Base-by-base conservation (phyloP, 352 stramenopile species). In the Pythium dissimile region DNA sequence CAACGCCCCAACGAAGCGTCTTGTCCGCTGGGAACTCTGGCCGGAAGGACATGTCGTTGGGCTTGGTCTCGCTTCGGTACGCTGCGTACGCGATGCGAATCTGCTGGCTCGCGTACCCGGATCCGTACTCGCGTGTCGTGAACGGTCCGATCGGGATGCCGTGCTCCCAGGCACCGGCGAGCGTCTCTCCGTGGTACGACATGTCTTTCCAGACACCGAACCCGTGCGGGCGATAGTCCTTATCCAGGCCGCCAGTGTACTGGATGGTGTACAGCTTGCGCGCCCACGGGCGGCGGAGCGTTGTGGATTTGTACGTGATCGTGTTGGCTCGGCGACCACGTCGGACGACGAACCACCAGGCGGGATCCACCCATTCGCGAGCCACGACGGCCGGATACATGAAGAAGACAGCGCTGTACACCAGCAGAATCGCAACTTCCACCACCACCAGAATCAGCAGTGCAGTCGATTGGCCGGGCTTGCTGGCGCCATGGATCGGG, bases 101-200 rank as follows among this genome's bases (percentile, higher is more conserved):
- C 27, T 60, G 42, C 31, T 60, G 51, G 38, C 73, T 84, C 39
- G 67, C 64, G 54, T 83, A 77, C 11, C 75, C 81, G 8, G 54
- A 85, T n/a, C 72, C 72, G 30, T 84, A 79, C 39, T 88, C 70
- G 28, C 72, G 62, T 30, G 74, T 88, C 5, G 53, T 64, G 54
- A 88, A 89, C 15, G 82, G 82, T 12, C 77, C 82, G 16, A 89
- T 59, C 12, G 82, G 80, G 15, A 71, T 31, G 12, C 82, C 82
- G 37, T 89, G 53, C 13, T 71, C 61, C 77, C 77, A 92, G 16
- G 54, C 67, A 1, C 79, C 78, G 1, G 51, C 69, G 4, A 90
- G 62, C 3, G 69, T 66, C 55, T 92, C 82, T 31, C 82, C 82
- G 27, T 88, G 68, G 55, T 70, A 89, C 3, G 67, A 62, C 41